phyloP scores from a whole-genome alignment of 768 basidiomycete genomes.

The Crucibulum laeve region DNA sequence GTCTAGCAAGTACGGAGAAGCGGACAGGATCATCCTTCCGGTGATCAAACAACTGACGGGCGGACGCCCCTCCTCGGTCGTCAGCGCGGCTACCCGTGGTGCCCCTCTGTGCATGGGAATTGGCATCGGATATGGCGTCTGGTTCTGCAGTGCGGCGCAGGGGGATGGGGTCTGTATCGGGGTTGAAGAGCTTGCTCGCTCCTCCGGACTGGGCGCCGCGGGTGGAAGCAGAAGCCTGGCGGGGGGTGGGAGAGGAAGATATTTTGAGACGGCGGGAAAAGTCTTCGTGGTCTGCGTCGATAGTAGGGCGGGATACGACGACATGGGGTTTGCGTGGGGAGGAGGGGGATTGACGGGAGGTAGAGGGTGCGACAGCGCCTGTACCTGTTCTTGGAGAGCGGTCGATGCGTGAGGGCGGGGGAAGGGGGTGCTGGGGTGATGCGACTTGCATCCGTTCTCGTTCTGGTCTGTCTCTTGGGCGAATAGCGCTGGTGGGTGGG shows the following conservation, averaged over 20 bases:
- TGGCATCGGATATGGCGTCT: constrained; percentile 59
- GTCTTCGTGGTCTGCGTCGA: constrained; percentile 64
- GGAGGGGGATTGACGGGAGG: constrained; percentile 18
- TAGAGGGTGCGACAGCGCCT: constrained; percentile 14
- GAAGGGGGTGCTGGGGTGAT: constrained; percentile 21
- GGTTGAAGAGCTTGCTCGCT: constrained; percentile 62
- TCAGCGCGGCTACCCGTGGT: constrained; percentile 7
- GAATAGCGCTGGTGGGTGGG: constrained; percentile 31
- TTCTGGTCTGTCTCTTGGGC: constrained; percentile 44
- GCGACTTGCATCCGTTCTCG: constrained; percentile 24
- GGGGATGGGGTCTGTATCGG: constrained; percentile 63
- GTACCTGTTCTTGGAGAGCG: constrained; percentile 20
- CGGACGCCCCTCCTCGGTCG: constrained; percentile 26
- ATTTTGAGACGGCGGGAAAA: constrained; percentile 72
- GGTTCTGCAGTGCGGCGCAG: constrained; percentile 60
- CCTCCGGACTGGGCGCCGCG: constrained; percentile 30
- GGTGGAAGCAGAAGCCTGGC: constrained; percentile 28
- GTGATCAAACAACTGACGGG: constrained; percentile 80
- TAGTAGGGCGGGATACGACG: constrained; percentile 27
- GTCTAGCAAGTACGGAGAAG: constrained; percentile 65
- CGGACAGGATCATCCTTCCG: constrained; percentile 88
- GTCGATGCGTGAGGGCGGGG: constrained; percentile 20
- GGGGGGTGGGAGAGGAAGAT: constrained; percentile 43
- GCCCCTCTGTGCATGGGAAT: constrained; percentile 38
- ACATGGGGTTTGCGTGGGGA: constrained; percentile 32